Percentiles rank a stretch among this genome's conserved stretches.
phyloP scores from a whole-genome alignment of 768 basidiomycete species.

The Collybia sp. region DNA sequence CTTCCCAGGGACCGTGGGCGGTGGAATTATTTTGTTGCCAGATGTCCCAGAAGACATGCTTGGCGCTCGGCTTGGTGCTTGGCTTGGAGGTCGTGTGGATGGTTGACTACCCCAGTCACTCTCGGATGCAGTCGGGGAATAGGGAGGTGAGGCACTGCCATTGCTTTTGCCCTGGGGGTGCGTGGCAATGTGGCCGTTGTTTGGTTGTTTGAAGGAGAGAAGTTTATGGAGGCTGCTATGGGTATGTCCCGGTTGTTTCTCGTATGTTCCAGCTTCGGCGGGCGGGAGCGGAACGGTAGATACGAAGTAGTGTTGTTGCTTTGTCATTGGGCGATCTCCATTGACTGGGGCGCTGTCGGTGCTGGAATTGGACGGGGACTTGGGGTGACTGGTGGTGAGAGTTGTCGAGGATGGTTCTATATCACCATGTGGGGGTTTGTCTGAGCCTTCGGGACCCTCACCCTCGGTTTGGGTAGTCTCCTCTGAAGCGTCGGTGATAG shows the following conservation, averaged over 20 bases:
- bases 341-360: neutral
- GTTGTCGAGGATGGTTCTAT: slow-evolving; percentile 9
- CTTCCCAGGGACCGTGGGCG: slow-evolving; percentile 10
- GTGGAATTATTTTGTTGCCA: slow-evolving; percentile 24
- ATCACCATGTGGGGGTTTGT: slow-evolving; percentile 49
- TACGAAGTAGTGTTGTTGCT: slow-evolving; percentile 1
- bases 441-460: slow-evolving; percentile 53
- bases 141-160: slow-evolving; percentile 1
- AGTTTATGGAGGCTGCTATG: slow-evolving; percentile 39
- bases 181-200: no score
- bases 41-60: slow-evolving; percentile 45
- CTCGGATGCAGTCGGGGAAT: slow-evolving; percentile 51
- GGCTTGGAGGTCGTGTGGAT: slow-evolving; percentile 50
- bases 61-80: slow-evolving; percentile 45
- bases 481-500: slow-evolving; percentile 42
- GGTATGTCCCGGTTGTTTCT: slow-evolving; percentile 48
- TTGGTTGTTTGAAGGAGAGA: slow-evolving; percentile 30
- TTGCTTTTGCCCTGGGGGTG: no score
- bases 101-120: slow-evolving; percentile 44
- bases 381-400: slow-evolving; percentile 16
- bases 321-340: no score
- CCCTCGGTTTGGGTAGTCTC: slow-evolving; percentile 47
- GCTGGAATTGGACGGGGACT: slow-evolving; percentile 13
- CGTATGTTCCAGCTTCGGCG: slow-evolving; percentile 40
- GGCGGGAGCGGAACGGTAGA: slow-evolving; percentile 43